Base-by-base conservation (phyloP, 2,329 filamentous ascomycete genomes). In the Alternaria novae-zelandiae region DNA sequence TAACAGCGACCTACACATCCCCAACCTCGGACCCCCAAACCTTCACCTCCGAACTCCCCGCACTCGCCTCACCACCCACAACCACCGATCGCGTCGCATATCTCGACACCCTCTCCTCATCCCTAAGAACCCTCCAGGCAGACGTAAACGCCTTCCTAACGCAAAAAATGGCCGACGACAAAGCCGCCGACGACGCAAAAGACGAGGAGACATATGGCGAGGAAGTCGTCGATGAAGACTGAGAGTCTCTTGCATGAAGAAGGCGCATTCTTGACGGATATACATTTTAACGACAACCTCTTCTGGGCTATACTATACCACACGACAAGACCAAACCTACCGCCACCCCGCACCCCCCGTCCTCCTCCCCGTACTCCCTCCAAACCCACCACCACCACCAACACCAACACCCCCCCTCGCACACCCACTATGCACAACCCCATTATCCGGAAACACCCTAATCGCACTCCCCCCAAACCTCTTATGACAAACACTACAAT, bases 401-500 rank as follows among this genome's bases (percentile, higher is more conserved):
- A 30, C 76, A 9, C 73, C 61, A 11, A 75, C 64, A 60, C 73
- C 76, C 8, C 75, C 74, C 59, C 74, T 71, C 71, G 82, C 78
- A 75, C 84, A 85, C 3, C 84, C 84, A 61, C 82, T 83, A 73
- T 86, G 84, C 62, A 85, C 82, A 20, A 85, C 83, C 51, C 78
- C 77, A 46, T 81, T 79, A 70, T 97, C 92, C 7, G 94, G 93
- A 80, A 96, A 86, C 12, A 97, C 94, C 44, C 94, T 90, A 63
- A 98, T 91, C 17, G 97, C 96, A 78, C 92, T 97, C 2, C 93
- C 91, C 2, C 94, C 95, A 68, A 99, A 87, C 69, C 96, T 86
- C 84, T 97, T 98, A 80, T 97, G 91, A 78, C 96, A 99, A 15
- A 97, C 92, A 12, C 91, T 90, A 78, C 96, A 99, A 58, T 97